Evolutionary conservation across 2,329 filamentous ascomycete species (phyloP).

Genomic region (Stemphylium beticola): DNA sequence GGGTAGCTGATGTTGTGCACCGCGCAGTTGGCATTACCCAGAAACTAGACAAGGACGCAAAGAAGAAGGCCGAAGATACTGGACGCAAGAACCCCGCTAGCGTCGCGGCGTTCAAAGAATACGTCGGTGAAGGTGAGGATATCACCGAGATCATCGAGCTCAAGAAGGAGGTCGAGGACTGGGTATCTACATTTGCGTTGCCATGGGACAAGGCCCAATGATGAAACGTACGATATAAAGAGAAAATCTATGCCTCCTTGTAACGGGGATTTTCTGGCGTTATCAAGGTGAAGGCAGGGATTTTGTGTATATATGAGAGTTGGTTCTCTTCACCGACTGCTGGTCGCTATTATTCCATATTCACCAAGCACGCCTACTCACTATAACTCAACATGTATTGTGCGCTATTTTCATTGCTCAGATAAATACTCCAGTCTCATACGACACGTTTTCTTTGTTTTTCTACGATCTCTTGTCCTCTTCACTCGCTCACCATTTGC

Average conservation of each 20-base stretch:
- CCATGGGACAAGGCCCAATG: conserved; percentile 47
- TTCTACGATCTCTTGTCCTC: not conserved
- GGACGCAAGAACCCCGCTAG: conserved; percentile 49
- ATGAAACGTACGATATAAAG: conserved; percentile 6
- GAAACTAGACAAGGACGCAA: conserved; percentile 49
- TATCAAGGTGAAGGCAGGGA: conserved; percentile 23
- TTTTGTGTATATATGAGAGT: conserved; percentile 24
- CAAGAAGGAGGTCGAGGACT: conserved; percentile 50
- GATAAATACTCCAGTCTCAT: not conserved
- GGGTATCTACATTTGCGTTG: conserved; percentile 51
- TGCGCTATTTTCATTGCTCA: not conserved
- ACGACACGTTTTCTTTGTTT: not conserved
- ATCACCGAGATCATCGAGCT: conserved; percentile 51
- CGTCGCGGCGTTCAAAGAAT: conserved; percentile 51
- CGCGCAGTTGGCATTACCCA: conserved; percentile 51
- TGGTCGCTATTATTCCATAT: conserved; percentile 7
- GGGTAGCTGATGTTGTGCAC: conserved; percentile 55
- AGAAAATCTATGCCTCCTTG: conserved; percentile 15
- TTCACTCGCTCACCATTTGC: no score
- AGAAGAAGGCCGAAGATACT: conserved; percentile 45
- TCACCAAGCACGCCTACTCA: conserved; percentile 1
- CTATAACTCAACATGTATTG: conserved; percentile 2
- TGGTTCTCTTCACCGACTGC: conserved; percentile 6
- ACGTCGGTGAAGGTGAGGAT: conserved; percentile 50
- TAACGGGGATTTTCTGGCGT: conserved; percentile 20